These are phyloP conservation scores for Bryoglossum gracile DNA, from an alignment of 495 filamentous ascomycete species.

Conservation along the genomic window DNA sequence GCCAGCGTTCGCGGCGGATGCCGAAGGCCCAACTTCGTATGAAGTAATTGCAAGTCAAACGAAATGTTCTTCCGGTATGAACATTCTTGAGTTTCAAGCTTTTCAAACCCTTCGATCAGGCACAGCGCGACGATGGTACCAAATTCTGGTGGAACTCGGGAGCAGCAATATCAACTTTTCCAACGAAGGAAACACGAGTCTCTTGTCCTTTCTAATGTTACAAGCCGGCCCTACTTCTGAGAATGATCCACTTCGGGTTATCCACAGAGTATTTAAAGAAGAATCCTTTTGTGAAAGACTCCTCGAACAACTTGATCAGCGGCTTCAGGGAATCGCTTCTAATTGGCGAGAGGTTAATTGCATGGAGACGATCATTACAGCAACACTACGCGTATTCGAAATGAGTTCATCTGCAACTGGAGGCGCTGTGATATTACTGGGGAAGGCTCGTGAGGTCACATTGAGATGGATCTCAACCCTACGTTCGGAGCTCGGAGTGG, in stretches of 20 bases:
- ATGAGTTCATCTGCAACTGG: not conserved
- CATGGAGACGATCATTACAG: slow-evolving; percentile 42
- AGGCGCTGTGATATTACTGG: slow-evolving; percentile 15
- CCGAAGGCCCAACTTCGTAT: slow-evolving; percentile 44
- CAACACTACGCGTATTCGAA: slow-evolving; percentile 29
- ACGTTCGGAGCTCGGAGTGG: slow-evolving; percentile 34
- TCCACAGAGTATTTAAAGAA: slow-evolving; percentile 41
- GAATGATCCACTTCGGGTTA: slow-evolving; percentile 29
- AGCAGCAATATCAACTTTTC: slow-evolving; percentile 48
- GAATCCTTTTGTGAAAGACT: slow-evolving; percentile 37
- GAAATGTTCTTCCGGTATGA: slow-evolving; percentile 38
- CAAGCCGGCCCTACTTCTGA: slow-evolving; percentile 38
- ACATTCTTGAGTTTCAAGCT: slow-evolving; percentile 42
- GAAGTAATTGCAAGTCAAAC: slow-evolving; percentile 47
- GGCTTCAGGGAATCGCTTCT: slow-evolving; percentile 32
- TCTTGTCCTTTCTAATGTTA: slow-evolving; percentile 37
- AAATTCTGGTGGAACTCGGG: slow-evolving; percentile 43
- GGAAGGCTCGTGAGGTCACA: slow-evolving; percentile 18
- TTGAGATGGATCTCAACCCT: slow-evolving; percentile 39
- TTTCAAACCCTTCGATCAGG: slow-evolving; percentile 43
- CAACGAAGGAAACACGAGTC: slow-evolving; percentile 33
- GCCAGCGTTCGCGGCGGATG: slow-evolving; percentile 13
- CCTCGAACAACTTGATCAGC: slow-evolving; percentile 32
- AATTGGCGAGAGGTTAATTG: slow-evolving; percentile 44
- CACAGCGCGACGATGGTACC: slow-evolving; percentile 37